phyloP scores from a whole-genome alignment of 257 asterid genomes.

The Solanum megistacrolobum region DNA sequence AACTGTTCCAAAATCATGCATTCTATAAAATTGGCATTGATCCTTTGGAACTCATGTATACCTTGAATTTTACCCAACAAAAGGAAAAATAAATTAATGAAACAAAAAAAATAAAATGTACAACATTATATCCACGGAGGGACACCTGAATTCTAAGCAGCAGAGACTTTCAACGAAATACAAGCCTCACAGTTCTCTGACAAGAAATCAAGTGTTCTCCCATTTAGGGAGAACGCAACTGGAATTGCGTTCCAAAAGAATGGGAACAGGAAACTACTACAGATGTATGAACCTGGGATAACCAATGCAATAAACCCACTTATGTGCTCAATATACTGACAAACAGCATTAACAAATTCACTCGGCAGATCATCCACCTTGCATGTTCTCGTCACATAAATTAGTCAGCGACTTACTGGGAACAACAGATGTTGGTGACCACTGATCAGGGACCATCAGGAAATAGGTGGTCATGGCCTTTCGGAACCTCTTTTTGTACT shows the following conservation, averaged over 20 bases:
- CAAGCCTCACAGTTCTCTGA: constrained; percentile 5
- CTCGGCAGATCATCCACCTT: constrained; percentile 11
- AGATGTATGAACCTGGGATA: constrained; percentile 15
- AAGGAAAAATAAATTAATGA: background rate
- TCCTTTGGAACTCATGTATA: constrained; percentile 23
- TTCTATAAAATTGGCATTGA: constrained; percentile 20
- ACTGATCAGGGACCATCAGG: constrained; percentile 91
- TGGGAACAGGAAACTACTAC: background rate
- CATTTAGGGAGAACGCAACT: constrained; percentile 9
- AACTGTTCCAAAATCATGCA: constrained; percentile 6
- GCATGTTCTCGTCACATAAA: constrained; percentile 38
- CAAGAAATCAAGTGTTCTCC: constrained; percentile 16
- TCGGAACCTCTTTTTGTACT: constrained; percentile 89
- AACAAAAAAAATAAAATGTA: background rate
- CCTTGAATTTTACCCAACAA: constrained; percentile 6
- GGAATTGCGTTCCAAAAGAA: constrained; percentile 44
- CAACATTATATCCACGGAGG: constrained; percentile 12
- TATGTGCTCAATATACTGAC: constrained; percentile 18
- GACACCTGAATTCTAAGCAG: constrained; percentile 16
- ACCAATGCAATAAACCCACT: constrained; percentile 10
- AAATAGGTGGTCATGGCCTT: constrained; percentile 93
- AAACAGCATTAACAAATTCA: constrained; percentile 6
- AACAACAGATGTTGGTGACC: constrained; percentile 59
- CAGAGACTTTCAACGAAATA: constrained; percentile 8
- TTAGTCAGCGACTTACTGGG: constrained; percentile 62